Evolutionary conservation across 2,329 filamentous ascomycete genomes (phyloP), one percentile per base, ranked within the genome.

Genomic region (Aspergillus sojae): DNA sequence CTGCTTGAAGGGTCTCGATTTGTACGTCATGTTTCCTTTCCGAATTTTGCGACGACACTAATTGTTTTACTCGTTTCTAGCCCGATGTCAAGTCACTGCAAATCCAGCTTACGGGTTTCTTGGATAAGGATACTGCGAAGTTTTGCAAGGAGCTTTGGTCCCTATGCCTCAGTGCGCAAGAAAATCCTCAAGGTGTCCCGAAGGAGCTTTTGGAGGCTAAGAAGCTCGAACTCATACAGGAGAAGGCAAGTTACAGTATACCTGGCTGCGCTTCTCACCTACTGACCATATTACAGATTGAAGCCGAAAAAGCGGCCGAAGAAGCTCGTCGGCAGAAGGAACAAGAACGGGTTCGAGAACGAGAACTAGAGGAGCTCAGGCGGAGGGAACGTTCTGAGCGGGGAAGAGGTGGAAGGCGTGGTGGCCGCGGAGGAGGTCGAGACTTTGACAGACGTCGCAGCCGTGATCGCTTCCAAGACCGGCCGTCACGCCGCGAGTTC

Each of bases 131-230:
- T 69, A 95, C 93, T 0, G 84, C 93, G 1, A 80, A 85, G 0
- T 99, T 99, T 75, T 97, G 94, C 78, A 94, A 96, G 75, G 92
- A 97, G 67, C 81, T 99, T 14, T 99, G 95, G 95, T 92, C 89
- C 63, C 82, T 99, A 21, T 91, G 94, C 71, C 81, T 99, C 53
- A 97, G 94, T 77, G 95, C 93, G 11, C 95, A 99, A 78, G 83
- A 86, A 46, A 97, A 90, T 76, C 89, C 93, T 0, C 91, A 95
- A 75, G 95, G 95, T 60, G 93, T 99, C 14, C 94, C 95, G 0
- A 94, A 96, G 78, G 94, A 97, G 78, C 84, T 99, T 48, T 82
- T 99, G 3, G 95, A 99, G 77, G 94, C 94, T 0, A 99, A 99
- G 84, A 99, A 98, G 80, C 82, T 92, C 52, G 95, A 99, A 79